A percentile compares a stretch with the other conserved stretches of the same genome.
phyloP scores from a whole-genome alignment of 2,329 filamentous ascomycete species.

The Zymoseptoria brevis region DNA sequence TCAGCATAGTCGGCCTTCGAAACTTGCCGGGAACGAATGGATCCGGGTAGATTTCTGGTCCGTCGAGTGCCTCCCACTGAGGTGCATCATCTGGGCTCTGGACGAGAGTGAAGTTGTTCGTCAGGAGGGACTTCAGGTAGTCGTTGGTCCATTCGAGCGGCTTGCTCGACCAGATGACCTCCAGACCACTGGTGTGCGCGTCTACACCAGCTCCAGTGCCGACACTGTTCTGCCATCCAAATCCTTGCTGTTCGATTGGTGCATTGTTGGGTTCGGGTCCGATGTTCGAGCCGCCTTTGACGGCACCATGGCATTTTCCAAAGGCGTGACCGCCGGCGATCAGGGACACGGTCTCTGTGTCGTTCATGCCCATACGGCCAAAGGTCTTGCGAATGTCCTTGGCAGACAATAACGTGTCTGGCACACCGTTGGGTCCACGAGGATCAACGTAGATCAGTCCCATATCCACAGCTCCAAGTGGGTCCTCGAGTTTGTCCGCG shows the following conservation, averaged over 20 bases:
- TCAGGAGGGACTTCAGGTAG: constrained; percentile 69
- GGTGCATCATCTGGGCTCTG: constrained; percentile 69
- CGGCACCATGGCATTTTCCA: constrained; percentile 74
- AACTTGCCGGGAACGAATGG: constrained; percentile 63
- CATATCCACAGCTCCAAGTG: constrained; percentile 62
- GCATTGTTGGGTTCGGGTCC: constrained; percentile 62
- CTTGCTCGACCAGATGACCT: constrained; percentile 71
- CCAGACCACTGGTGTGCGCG: constrained; percentile 67
- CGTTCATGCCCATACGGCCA: constrained; percentile 73
- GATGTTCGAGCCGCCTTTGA: constrained; percentile 50
- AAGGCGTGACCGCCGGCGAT: constrained; percentile 73
- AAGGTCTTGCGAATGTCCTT: constrained; percentile 68
- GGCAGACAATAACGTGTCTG: constrained; percentile 61
- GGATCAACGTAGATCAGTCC: constrained; percentile 79
- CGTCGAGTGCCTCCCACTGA: constrained; percentile 68
- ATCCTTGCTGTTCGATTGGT: constrained; percentile 56
- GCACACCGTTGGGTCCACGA: constrained; percentile 64
- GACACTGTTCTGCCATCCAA: constrained; percentile 63
- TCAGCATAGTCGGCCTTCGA: constrained; percentile 67
- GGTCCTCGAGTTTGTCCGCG: constrained; percentile 57
- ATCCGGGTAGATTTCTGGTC: constrained; percentile 60
- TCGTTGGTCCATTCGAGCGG: constrained; percentile 69
- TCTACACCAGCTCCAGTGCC: constrained; percentile 59
- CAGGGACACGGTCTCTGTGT: constrained; percentile 71
- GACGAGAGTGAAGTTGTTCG: constrained; percentile 67